Conservation (phyloP, 73 alveolate species). For the Uronychia binucleata region DNA sequence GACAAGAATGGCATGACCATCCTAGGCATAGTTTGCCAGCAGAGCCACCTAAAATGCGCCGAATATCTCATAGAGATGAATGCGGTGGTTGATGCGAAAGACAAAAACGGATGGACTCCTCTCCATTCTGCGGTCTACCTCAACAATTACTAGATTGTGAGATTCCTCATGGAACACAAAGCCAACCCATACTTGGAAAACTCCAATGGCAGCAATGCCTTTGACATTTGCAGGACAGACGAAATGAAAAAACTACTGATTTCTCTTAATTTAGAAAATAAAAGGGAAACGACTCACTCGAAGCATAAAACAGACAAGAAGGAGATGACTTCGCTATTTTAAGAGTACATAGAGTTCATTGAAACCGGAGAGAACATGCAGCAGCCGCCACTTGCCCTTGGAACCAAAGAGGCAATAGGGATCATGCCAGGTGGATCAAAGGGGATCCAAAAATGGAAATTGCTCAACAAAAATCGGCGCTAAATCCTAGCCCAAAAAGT, state of each 20-base stretch:
- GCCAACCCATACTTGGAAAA: background rate
- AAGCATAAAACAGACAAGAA: background rate
- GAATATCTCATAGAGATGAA: background rate
- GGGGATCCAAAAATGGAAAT: background rate
- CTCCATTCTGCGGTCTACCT: background rate
- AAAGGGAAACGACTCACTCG: background rate
- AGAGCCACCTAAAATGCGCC: background rate
- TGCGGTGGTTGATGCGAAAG: background rate
- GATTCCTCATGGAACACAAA: background rate
- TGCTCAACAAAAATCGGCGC: background rate
- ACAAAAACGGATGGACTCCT: background rate
- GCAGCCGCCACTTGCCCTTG: background rate
- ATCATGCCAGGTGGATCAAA: background rate
- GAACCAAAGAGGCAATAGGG: background rate
- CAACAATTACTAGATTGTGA: background rate
- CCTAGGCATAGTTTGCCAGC: background rate
- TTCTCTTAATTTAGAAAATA: background rate
- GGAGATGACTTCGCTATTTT: background rate
- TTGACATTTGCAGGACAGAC: background rate
- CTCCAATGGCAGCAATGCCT: background rate
- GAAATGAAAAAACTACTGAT: background rate
- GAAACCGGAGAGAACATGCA: background rate
- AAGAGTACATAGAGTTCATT: background rate
- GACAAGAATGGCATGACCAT: background rate
- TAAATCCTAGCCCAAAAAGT: no score